Evolutionary conservation across 345 rosid genomes (phyloP), one percentile per base, ranked within the genome.

Genomic region (Gossypium ekmanianum): DNA sequence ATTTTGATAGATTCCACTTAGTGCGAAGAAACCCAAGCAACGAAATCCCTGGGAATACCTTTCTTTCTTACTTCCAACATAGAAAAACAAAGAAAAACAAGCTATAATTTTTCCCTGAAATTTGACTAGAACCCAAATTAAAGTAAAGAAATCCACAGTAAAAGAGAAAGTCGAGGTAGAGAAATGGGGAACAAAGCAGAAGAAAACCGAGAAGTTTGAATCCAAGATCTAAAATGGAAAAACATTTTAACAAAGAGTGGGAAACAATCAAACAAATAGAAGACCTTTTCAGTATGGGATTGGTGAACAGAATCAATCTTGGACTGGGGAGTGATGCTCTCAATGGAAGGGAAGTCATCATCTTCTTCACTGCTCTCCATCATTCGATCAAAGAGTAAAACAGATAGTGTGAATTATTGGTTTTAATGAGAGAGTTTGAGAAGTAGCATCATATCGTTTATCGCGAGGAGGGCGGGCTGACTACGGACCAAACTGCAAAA

Each of bases 301-400:
- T 93, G 99, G 74, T 87, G 88, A 63, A 86, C 78, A 74, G 98
- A 93, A 73, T 95, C 88, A 81, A 93, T 85, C 89, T 90, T 90
- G 78, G 93, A 86, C 87, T 91, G 97, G 56, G 98, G 91, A 80
- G 87, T 93, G 57, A 95, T 90, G 89, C 81, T 84, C 75, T 91
- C 99, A 9, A 85, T 83, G 1, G 90, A 88, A 5, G 99, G 99
- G 83, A 87, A 87, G 77, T 95, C 99, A 26, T 95, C 99, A 4
- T 95, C 99, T 82, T 95, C 99, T 76, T 95, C 98, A 76, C 99
- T 91, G 88, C 98, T 95, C 85, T 95, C 98, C 98, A 88, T 91
- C 65, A 74, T 73, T 47, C 27, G 10, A 29, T 48, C 48, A 27
- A 45, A 22, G 20, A 17, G 16, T 27, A 16, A 27, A 50, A 13